phyloP scores from a whole-genome alignment of 148 eudicot genomes.

The Spergularia bocconei region DNA sequence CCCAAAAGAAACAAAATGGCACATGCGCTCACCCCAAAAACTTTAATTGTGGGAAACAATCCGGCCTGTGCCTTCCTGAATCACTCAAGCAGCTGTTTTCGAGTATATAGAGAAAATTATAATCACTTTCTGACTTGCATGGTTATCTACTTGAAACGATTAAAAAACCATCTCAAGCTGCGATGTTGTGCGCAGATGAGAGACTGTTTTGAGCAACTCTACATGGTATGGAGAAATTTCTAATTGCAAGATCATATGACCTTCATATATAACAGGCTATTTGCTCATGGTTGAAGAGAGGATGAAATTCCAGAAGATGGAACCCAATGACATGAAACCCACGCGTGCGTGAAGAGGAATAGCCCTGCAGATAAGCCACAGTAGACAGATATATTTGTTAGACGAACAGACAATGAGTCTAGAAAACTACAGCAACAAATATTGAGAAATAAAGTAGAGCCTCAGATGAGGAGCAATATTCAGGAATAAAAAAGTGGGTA shows the following conservation, averaged over 20 bases:
- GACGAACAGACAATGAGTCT: background rate
- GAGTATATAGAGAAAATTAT: too few species aligned
- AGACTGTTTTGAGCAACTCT: background rate
- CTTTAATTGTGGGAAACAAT: background rate
- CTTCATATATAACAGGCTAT: conserved; percentile 26
- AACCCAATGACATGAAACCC: conserved; percentile 90
- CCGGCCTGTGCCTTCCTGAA: background rate
- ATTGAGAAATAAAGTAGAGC: background rate
- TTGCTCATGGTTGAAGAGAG: conserved; percentile 85
- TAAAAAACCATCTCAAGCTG: background rate
- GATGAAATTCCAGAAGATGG: conserved; percentile 94
- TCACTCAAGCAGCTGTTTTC: background rate
- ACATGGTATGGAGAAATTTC: background rate
- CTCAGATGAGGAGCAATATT: background rate
- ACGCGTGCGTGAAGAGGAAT: conserved; percentile 94
- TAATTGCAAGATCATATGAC: conserved; percentile 15
- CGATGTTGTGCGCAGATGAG: background rate
- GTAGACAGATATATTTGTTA: background rate
- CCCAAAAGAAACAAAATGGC: background rate
- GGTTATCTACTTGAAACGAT: background rate
- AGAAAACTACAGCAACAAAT: background rate
- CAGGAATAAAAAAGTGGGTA: background rate
- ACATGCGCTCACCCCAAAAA: background rate
- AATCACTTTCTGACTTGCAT: background rate
- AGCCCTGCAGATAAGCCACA: conserved; percentile 46